Base-by-base conservation (phyloP, 352 stramenopile species). In the Pythium inflatum region DNA sequence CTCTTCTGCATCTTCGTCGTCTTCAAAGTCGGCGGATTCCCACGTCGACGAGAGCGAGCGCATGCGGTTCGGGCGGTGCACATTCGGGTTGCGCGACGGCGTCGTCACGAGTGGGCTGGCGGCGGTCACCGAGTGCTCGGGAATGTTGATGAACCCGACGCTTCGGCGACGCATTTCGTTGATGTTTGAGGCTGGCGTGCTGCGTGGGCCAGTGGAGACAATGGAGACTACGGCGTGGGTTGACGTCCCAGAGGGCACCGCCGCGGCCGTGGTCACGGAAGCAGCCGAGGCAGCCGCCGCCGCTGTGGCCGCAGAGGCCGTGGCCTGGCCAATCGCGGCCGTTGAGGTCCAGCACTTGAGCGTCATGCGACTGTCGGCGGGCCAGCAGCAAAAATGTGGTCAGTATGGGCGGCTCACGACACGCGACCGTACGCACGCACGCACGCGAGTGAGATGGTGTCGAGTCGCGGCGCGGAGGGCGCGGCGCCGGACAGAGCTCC, bases 41-140 rank as follows among this genome's bases (percentile, higher is more conserved):
- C 76, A 88, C 69, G 79, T 90, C 49, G 74, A 90, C 49, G 86
- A 93, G 45, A 90, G 68, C 54, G 82, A 85, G 18, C 81, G 82
- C 55, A 74, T 76, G 13, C 85, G 81, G 16, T 25, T 67, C 13
- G 55, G 45, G 25, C 66, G 68, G 66, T 74, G 61, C 61, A 66
- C 16, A 64, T 81, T 73, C n/a, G 62, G 38, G 66, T 71, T 71
- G 55, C 67, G 66, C 46, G 70, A 50, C 48, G 62, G 61, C 27
- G 66, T 70, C 27, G 66, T 71, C 48, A 73, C 61, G 54, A 71
- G 55, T 31, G 66, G 57, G 25, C 62, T 66, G 33, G 62, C 38
- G 22, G 63, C 43, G n/a, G 45, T 48, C 18, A 65, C 45, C 16
- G 54, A 16, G 30, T 56, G 50, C 36, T 65, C 33, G 13, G 46